Percentiles rank a stretch among this genome's conserved stretches.
Evolutionary conservation across 2,329 filamentous ascomycete species (phyloP).

Genomic region (Claviceps cyperi): DNA sequence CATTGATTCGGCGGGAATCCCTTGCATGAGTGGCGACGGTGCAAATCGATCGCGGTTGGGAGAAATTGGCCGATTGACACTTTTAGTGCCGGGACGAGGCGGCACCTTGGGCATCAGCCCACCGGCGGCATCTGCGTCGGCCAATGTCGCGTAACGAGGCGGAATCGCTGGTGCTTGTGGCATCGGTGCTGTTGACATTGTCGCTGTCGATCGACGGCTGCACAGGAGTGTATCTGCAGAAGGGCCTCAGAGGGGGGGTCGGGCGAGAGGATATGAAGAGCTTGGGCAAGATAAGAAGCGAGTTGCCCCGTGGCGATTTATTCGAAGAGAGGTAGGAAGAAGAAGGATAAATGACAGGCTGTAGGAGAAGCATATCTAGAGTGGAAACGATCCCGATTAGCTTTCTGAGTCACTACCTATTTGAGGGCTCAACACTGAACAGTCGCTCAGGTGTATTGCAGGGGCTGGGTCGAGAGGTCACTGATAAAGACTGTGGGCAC

Average conservation of each 20-base stretch:
- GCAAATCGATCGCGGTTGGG: constrained; percentile 67
- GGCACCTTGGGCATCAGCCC: constrained; percentile 53
- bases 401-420: not conserved
- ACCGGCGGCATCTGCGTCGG: constrained; percentile 28
- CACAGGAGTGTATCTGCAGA: not conserved
- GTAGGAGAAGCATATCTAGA: constrained; percentile 1
- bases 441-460: not conserved
- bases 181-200: constrained; percentile 37
- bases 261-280: not conserved
- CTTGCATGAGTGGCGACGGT: constrained; percentile 73
- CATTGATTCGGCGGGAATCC: constrained; percentile 32
- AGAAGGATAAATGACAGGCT: not conserved
- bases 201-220: constrained; percentile 1
- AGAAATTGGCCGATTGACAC: constrained; percentile 61
- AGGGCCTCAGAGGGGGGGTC: too few species aligned
- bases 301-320: not conserved
- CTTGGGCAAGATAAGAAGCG: not conserved
- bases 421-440: constrained; percentile 1
- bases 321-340: not conserved
- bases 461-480: not conserved
- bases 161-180: constrained; percentile 38
- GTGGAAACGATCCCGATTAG: not conserved
- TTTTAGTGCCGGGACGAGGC: constrained; percentile 58
- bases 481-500: constrained; percentile 5
- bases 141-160: constrained; percentile 38